Evolutionary conservation across 257 asterid genomes (phyloP).

Genomic region (Jaltomata sinuosa): DNA sequence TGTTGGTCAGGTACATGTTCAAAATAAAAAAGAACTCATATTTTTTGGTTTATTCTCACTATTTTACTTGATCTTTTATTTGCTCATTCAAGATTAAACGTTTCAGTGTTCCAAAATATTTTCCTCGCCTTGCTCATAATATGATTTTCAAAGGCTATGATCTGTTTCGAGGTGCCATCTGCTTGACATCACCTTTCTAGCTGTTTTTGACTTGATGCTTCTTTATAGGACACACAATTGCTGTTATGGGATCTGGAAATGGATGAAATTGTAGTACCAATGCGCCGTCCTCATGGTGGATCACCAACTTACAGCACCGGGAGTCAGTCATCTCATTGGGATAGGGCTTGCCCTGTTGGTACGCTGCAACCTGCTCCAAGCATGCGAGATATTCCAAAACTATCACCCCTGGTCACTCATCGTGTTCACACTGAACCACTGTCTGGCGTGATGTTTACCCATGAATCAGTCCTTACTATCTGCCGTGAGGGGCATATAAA

Average conservation of each 20-base stretch:
- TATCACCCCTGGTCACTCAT: conserved; percentile 76
- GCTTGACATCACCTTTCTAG: neutral
- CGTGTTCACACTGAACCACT: conserved; percentile 97
- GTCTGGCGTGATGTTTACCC: conserved; percentile 75
- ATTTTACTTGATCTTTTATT: neutral
- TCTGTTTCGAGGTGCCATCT: neutral
- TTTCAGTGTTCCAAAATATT: neutral
- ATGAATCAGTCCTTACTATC: conserved; percentile 69
- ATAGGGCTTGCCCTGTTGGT: conserved; percentile 64
- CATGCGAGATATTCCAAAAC: conserved; percentile 81
- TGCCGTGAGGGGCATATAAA: conserved; percentile 93
- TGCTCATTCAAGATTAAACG: neutral
- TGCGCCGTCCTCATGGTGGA: conserved; percentile 91
- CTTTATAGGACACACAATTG: conserved; percentile 73
- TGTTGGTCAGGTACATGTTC: conserved; percentile 84
- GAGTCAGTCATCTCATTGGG: conserved; percentile 97
- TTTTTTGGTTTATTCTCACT: neutral
- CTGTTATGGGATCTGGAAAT: conserved; percentile 96
- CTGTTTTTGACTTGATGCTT: neutral
- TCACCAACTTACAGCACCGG: conserved; percentile 90
- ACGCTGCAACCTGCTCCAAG: conserved; percentile 86
- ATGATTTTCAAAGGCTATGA: neutral
- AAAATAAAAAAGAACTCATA: neutral
- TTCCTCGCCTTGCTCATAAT: neutral
- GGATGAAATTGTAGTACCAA: conserved; percentile 96